Evolutionary conservation across 2,329 filamentous ascomycete species (phyloP).

Genomic region (Cladosporium halotolerans): DNA sequence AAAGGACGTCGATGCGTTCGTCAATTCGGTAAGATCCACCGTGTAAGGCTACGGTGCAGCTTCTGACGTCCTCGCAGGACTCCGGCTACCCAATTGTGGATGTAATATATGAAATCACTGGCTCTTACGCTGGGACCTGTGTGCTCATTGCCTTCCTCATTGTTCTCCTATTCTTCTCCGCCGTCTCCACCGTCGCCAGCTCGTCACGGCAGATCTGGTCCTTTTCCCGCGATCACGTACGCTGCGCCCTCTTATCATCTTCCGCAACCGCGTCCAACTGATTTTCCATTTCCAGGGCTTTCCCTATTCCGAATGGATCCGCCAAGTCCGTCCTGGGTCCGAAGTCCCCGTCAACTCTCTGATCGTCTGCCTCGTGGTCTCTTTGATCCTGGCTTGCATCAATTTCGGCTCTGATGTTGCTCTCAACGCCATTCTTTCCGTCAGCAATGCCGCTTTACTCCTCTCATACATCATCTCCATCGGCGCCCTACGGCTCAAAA

Average conservation of each 20-base stretch:
- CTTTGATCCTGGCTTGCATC: conserved; percentile 34
- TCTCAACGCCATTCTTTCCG: conserved; percentile 37
- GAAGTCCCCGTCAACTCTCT: conserved; percentile 31
- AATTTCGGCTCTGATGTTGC: conserved; percentile 37
- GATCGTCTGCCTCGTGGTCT: conserved; percentile 26
- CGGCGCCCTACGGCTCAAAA: conserved; percentile 28
- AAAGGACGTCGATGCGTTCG: conserved; percentile 12
- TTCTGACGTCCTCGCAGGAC: conserved; percentile 15
- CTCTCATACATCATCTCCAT: conserved; percentile 31
- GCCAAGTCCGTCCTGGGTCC: conserved; percentile 24
- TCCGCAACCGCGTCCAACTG: neutral
- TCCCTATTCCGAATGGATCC: conserved; percentile 30
- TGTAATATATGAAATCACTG: conserved; percentile 26
- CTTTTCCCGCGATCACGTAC: conserved; percentile 26
- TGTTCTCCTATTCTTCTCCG: conserved; percentile 29
- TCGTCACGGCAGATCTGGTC: conserved; percentile 31
- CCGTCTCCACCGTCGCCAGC: conserved; percentile 30
- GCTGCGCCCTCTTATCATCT: neutral
- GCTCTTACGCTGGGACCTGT: conserved; percentile 25
- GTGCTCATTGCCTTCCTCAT: conserved; percentile 28
- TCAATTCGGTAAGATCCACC: conserved; percentile 16
- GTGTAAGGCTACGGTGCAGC: conserved; percentile 1
- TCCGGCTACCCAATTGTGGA: conserved; percentile 27
- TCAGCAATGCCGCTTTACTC: conserved; percentile 31
- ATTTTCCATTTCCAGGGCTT: conserved; percentile 18